phyloP scores from a whole-genome alignment of 345 rosid species.

The Gossypium herbaceum region DNA sequence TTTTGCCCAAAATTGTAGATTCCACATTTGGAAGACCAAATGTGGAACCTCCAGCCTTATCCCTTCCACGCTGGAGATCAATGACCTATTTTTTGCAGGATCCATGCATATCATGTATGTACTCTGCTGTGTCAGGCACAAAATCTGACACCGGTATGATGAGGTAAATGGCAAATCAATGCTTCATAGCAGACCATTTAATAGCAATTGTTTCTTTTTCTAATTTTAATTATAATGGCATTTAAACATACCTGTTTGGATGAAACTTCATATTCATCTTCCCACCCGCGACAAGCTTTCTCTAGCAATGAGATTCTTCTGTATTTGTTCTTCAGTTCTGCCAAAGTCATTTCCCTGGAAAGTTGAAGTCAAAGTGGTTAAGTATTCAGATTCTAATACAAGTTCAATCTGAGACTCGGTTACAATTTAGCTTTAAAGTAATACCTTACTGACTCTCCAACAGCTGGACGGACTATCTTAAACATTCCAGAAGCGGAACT shows the following conservation, averaged over 20 bases:
- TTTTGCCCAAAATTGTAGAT: not conserved
- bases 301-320: constrained; percentile 64
- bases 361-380: not conserved
- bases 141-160: not conserved
- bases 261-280: constrained; percentile 89
- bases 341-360: constrained; percentile 79
- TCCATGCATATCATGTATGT: not conserved
- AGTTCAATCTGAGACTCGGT: constrained; percentile 4
- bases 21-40: not conserved
- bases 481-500: constrained; percentile 77
- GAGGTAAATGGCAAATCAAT: not conserved
- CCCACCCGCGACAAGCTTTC: constrained; percentile 84
- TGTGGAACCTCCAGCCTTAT: not conserved
- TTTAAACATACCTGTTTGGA: constrained; percentile 74
- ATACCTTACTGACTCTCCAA: constrained; percentile 93
- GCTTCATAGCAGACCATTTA: not conserved
- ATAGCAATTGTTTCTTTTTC: not conserved
- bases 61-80: not conserved
- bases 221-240: not conserved
- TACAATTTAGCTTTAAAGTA: constrained; percentile 1
- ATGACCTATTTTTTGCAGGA: not conserved
- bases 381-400: constrained; percentile 8
- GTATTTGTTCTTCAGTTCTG: constrained; percentile 80
- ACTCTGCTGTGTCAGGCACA: not conserved
- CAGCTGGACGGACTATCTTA: constrained; percentile 88